These are phyloP conservation scores for Entophlyctis helioformis DNA, from an alignment of 192 early-diverging fungal species.

Conservation along the genomic window DNA sequence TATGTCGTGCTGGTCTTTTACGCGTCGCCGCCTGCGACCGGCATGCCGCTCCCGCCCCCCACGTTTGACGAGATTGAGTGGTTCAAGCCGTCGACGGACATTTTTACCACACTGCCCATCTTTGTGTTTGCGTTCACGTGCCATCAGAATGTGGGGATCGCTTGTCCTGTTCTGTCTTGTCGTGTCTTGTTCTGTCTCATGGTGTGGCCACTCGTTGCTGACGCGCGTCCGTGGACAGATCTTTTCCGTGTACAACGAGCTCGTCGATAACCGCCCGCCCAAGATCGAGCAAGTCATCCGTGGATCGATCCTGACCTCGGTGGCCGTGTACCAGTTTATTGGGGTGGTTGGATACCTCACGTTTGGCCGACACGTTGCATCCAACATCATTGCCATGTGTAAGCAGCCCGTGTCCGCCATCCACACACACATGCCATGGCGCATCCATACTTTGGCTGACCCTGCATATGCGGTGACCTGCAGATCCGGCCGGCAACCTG, in stretches of 20 bases:
- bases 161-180: constrained; percentile 4
- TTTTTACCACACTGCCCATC: constrained; percentile 71
- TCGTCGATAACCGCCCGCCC: constrained; percentile 66
- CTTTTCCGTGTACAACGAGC: constrained; percentile 91
- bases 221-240: constrained; percentile 37
- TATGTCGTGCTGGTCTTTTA: constrained; percentile 67
- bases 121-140: constrained; percentile 99
- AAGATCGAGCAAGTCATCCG: constrained; percentile 58
- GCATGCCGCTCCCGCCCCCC: constrained; percentile 22
- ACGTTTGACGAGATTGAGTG: constrained; percentile 22
- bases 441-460: neutral
- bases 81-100: constrained; percentile 43
- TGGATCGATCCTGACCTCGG: constrained; percentile 64
- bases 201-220: too few relatives aligned
- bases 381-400: constrained; percentile 78
- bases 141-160: constrained; percentile 91
- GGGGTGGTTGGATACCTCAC: constrained; percentile 85
- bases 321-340: constrained; percentile 69
- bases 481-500: constrained; percentile 52
- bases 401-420: neutral
- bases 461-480: neutral
- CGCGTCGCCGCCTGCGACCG: neutral
- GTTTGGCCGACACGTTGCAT: constrained; percentile 63
- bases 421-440: too few relatives aligned
- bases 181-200: too few relatives aligned